Base-by-base conservation (phyloP, 1,284 basidiomycete species). In the Coniferiporia sulphurascens region DNA sequence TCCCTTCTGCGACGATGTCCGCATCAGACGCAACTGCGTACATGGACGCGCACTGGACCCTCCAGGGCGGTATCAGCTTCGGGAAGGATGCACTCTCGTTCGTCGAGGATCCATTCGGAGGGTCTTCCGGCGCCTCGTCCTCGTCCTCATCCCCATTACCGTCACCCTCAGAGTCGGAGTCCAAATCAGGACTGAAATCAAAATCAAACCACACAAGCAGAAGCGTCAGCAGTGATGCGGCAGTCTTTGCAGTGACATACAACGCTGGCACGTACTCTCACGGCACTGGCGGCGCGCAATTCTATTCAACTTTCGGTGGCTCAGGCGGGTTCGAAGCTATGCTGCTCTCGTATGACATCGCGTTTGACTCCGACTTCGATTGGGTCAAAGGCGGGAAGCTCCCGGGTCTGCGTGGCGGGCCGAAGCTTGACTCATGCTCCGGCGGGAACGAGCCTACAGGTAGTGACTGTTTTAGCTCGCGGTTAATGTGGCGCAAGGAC, bases 311-410 rank as follows among this genome's bases (percentile, higher is more conserved):
- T 1, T 89, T 85, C 84, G 87, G 88, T 64, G 71, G 76, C 2
- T 76, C 78, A 1, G 60, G 76, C 8, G 69, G 72, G 19, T 87
- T 87, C 65, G 73, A 81, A 62, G 80, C 82, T 19, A 84, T 87
- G 84, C 70, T 86, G 56, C 69, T 89, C 15, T 79, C 83, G 8
- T 91, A 90, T 69, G 87, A 90, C 67, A 73, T 90, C 43, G 85
- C 85, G 0, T 89, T 91, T 67, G 84, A 85, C 63, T 60, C 72
- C 0, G 72, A 71, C 72, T 82, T 67, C 76, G 79, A 66, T 67
- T 86, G 72, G 65, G 76, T 78, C 32, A 76, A 76, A 65, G 77
- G 78, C 49, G 78, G 78, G 3, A 80, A 80, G 69, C 68, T 80
- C 15, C 78, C 78, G n/a, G 78, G 78, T 0, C 52, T 79, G 48